These are phyloP conservation scores for Kodamaea kaohsiungensis DNA, from an alignment of 805 yeast genomes.

Conservation along the genomic window DNA sequence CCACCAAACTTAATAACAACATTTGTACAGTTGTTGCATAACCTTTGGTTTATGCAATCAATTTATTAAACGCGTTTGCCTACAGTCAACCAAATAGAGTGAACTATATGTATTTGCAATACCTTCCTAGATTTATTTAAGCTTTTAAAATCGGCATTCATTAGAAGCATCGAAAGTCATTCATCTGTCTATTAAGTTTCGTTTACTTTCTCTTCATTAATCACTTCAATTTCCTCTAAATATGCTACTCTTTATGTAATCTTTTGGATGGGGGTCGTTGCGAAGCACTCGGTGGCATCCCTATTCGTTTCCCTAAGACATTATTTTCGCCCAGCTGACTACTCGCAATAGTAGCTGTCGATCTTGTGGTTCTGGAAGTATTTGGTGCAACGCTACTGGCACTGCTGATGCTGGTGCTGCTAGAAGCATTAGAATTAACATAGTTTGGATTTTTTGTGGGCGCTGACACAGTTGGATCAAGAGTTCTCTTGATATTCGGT, in stretches of 20 bases:
- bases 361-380: constrained; percentile 8
- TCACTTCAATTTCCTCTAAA: no score
- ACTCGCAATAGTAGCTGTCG: not conserved
- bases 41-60: no score
- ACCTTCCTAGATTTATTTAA: no score
- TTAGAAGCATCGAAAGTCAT: no score
- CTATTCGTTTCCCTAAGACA: constrained; percentile 30
- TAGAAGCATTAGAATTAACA: constrained; percentile 10
- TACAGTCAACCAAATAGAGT: no score
- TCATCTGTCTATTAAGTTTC: no score
- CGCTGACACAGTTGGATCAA: constrained; percentile 68
- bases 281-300: constrained; percentile 34
- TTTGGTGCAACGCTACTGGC: constrained; percentile 5
- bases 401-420: not conserved
- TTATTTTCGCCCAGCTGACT: constrained; percentile 1
- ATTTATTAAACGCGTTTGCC: no score
- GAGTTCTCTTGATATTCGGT: constrained; percentile 49
- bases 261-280: constrained; percentile 25
- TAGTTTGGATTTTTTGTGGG: constrained; percentile 8
- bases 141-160: no score
- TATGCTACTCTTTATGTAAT: constrained; percentile 19
- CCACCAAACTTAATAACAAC: no score
- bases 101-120: no score
- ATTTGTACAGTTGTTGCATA: no score
- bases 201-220: no score